Evolutionary conservation across 2,329 filamentous ascomycete species (phyloP), one percentile per base, ranked within the genome.

Genomic region (Monilinia laxa): DNA sequence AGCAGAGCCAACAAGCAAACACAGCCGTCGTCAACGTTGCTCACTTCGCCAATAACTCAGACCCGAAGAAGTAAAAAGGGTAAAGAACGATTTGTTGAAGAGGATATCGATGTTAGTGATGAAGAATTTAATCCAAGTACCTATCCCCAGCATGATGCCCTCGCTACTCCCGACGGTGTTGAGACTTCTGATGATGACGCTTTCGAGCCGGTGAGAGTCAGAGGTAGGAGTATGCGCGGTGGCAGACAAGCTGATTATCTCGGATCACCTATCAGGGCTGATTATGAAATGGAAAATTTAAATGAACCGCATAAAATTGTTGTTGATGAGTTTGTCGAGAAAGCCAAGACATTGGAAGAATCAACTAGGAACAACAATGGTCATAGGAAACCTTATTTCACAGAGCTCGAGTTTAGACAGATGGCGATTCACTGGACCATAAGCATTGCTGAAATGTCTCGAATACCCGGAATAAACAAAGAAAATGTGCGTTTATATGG

Each of bases 401-500:
- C 86, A 0, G 88, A 92, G 68, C 82, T 81, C 28, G 82, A 91
- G 18, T 83, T 93, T 62, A 85, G 88, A 47, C 84, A 89, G 71
- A 93, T 95, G 89, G 88, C 85, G 16, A 85, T 92, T 60, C 78
- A 81, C 45, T 90, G 90, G 81, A 90, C 90, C 0, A 81, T 80
- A 10, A 85, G 81, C 11, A 73, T 86, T 12, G 82, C 85, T 20
- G 80, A 86, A 67, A 90, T 95, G 86, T 79, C 78, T 42, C 77
- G 77, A 11, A 90, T 94, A 59, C 82, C 82, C 0, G 85, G 83
- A 12, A 88, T 93, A 67, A 83, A 89, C 64, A 70, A 75, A 1
- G 84, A 87, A 35, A 89, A 87, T 74, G 88, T 92, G 31, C 75
- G 81, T 55, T 79, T 80, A 2, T 87, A 88, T 73, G 90, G 90